Base-by-base conservation (phyloP, 306 rosid species). In the Dalbergia cultrata region DNA sequence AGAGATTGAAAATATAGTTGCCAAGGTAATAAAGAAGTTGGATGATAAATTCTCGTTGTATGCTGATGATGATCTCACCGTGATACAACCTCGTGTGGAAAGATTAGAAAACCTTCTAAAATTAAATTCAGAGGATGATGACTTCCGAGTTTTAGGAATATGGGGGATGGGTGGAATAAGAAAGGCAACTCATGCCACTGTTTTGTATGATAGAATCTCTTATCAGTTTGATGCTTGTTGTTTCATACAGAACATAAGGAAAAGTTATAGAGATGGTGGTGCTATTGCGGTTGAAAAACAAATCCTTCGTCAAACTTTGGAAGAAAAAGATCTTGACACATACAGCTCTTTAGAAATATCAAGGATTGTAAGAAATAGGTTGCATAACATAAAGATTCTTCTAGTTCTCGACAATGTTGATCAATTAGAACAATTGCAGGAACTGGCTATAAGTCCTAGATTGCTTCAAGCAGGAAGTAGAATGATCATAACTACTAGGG, bases 341-440 rank as follows among this genome's bases (percentile, higher is more conserved):
- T 7, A 9, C 9, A 6, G 12, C 2, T 33, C 47, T 49, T 6
- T 6, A 1, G 14, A 35, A 52, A 53, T 65, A 17, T 33, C 62
- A 6, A 8, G 69, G 3, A 47, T 63, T 0, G 7, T 76, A 33
- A 34, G 9, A 9, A 8, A 53, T 34, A 76, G 64, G 72, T 49
- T 75, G 11, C 8, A 4, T 13, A 12, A 2, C 14, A 52, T 4
- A 2, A 62, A 49, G 11, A 13, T 33, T 3, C n/a, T n/a, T n/a
- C 80, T 71, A 33, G 76, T 71, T 52, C 47, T 71, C 35, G 50
- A 71, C 5, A 3, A 53, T 53, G 49, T 13, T n/a, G 72, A 49
- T 5, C 22, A 63, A 50, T 0, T n/a, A 13, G 64, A 76, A 14
- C 75, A 50, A 14, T n/a, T 70, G 31, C 13, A 70, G 0, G 9